Evolutionary conservation across 305 asterid genomes (phyloP).

Genomic region (Fraxinus albicans): DNA sequence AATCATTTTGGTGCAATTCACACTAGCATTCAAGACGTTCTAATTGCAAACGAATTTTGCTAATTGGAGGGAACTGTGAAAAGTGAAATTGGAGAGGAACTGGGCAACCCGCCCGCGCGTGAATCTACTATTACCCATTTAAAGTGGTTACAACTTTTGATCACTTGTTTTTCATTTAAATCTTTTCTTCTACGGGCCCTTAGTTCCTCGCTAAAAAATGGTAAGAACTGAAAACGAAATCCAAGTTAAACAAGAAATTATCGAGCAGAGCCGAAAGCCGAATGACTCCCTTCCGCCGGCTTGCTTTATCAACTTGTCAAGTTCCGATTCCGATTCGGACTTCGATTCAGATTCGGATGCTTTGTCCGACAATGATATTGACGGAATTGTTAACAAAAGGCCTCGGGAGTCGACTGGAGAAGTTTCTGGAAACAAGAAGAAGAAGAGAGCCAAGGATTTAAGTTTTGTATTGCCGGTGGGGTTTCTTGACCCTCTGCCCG

Average conservation of each 20-base stretch:
- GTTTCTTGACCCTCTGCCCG: slow-evolving; percentile 69
- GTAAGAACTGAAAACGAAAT: slow-evolving; percentile 9
- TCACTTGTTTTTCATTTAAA: neutral
- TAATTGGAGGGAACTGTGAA: neutral
- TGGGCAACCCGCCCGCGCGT: neutral
- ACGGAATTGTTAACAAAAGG: slow-evolving; percentile 15
- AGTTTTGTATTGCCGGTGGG: slow-evolving; percentile 58
- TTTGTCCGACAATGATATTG: slow-evolving; percentile 27
- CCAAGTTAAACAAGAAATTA: slow-evolving; percentile 34
- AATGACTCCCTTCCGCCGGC: neutral
- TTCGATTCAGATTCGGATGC: slow-evolving; percentile 22
- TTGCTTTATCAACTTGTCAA: slow-evolving; percentile 36
- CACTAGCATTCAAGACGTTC: too few species aligned
- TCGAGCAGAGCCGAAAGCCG: slow-evolving; percentile 11
- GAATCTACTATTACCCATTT: neutral
- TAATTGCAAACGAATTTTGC: neutral
- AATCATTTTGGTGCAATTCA: too few species aligned
- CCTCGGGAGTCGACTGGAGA: slow-evolving; percentile 9
- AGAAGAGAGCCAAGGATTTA: slow-evolving; percentile 35
- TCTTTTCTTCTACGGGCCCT: neutral
- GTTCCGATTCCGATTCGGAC: slow-evolving; percentile 40
- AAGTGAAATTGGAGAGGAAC: neutral
- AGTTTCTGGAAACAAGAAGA: slow-evolving; percentile 34
- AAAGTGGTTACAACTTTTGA: neutral
- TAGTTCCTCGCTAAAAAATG: neutral